Conservation (phyloP, 306 rosid genomes). For the Corylus heterophylla region DNA sequence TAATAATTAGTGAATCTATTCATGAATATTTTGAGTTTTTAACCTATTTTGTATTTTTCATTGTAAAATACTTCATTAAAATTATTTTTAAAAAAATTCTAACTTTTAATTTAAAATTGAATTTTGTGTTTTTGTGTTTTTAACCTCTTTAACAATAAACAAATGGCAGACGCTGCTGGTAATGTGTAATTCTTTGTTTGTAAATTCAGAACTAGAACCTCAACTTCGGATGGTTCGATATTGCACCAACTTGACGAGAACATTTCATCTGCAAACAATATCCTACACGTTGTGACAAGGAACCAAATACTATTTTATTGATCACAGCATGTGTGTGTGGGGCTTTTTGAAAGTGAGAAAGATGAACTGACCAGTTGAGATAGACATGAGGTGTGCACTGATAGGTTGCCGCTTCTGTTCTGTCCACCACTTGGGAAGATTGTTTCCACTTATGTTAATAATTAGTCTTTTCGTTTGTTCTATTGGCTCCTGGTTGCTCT, state of each 20-base stretch:
- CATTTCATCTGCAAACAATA: conserved; percentile 32
- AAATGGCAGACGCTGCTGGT: no score
- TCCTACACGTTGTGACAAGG: not conserved
- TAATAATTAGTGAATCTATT: no score
- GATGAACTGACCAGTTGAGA: conserved; percentile 37
- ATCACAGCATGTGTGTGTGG: not conserved
- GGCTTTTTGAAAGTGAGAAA: not conserved
- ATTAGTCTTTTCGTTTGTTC: conserved; percentile 32
- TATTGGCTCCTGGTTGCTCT: conserved; percentile 5
- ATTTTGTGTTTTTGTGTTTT: no score
- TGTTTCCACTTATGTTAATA: conserved; percentile 25
- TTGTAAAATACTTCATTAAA: no score
- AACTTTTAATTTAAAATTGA: conserved; percentile 33
- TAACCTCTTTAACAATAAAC: no score
- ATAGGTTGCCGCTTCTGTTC: not conserved
- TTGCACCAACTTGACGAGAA: conserved; percentile 26
- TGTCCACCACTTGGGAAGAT: conserved; percentile 33
- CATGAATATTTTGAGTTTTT: no score
- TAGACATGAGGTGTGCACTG: conserved; percentile 28
- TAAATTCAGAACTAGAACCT: conserved; percentile 40
- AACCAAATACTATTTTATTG: not conserved
- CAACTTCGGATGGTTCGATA: conserved; percentile 27
- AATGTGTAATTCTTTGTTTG: conserved; percentile 16
- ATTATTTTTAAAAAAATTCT: no score
- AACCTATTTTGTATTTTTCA: no score